These are phyloP conservation scores for Benincasa hispida DNA, from an alignment of 306 rosid genomes.

Conservation along the genomic window DNA sequence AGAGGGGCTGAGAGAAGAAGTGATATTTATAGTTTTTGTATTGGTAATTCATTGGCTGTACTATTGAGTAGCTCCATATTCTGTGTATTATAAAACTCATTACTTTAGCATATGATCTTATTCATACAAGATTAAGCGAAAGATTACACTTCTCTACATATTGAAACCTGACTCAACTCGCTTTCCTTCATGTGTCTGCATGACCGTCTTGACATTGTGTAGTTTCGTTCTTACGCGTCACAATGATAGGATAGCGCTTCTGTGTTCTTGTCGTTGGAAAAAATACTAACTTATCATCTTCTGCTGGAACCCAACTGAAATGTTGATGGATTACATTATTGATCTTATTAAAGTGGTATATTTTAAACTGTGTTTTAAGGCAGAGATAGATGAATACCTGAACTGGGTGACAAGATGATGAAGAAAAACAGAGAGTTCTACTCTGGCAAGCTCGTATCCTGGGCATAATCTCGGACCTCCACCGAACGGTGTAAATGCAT, in stretches of 20 bases:
- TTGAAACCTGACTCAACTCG: neutral
- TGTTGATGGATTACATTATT: neutral
- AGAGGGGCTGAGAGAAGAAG: neutral
- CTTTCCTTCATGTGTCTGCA: neutral
- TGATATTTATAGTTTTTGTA: neutral
- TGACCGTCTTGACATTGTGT: neutral
- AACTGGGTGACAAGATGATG: conserved; percentile 66
- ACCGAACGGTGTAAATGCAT: conserved; percentile 78
- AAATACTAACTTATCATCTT: conserved; percentile 83
- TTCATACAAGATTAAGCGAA: neutral
- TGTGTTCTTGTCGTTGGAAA: conserved; percentile 93
- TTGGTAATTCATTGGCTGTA: neutral
- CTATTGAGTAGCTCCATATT: conserved; percentile 1
- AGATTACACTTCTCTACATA: conserved; percentile 4
- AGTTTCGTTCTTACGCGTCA: conserved; percentile 25
- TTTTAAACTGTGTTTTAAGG: neutral
- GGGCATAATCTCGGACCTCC: conserved; percentile 92
- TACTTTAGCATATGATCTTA: conserved; percentile 7
- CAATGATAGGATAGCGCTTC: conserved; percentile 72
- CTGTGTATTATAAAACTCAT: conserved; percentile 4
- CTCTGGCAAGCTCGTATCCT: conserved; percentile 88
- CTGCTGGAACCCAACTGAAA: conserved; percentile 84
- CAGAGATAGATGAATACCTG: conserved; percentile 27
- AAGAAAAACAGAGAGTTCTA: conserved; percentile 79
- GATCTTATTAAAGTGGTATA: neutral